A percentile compares a stretch with the other conserved stretches of the same genome.
phyloP scores from a whole-genome alignment of 1,139 yeast genomes.

The Lodderomyces theae region DNA sequence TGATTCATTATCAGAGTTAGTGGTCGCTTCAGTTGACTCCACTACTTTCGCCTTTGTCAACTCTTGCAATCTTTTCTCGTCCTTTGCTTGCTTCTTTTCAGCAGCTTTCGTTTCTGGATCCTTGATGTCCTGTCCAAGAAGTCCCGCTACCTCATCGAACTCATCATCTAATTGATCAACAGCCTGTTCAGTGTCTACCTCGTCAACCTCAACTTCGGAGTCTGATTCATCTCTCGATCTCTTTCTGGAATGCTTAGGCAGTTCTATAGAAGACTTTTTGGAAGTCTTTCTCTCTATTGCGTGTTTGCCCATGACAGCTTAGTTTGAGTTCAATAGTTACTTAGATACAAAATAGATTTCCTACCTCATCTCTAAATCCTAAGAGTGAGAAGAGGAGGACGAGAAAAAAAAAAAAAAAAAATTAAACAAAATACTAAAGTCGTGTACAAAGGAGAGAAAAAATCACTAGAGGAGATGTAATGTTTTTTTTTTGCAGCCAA shows the following conservation, averaged over 20 bases:
- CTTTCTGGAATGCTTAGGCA: constrained; percentile 8
- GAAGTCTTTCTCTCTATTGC: neutral
- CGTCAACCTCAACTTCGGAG: constrained; percentile 23
- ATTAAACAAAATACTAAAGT: too few relatives aligned
- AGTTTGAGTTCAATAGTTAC: too few relatives aligned
- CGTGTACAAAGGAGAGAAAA: too few relatives aligned
- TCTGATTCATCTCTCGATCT: constrained; percentile 10
- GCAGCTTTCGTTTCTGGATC: constrained; percentile 36
- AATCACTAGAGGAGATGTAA: too few relatives aligned
- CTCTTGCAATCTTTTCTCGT: constrained; percentile 19
- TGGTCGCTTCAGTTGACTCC: constrained; percentile 19
- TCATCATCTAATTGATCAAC: constrained; percentile 52
- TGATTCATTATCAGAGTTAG: constrained; percentile 24
- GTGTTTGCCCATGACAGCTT: constrained; percentile 1
- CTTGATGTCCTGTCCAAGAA: constrained; percentile 44
- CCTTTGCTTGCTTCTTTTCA: constrained; percentile 15
- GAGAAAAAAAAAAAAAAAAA: too few relatives aligned
- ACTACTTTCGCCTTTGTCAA: constrained; percentile 18
- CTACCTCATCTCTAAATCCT: neutral
- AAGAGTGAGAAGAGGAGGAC: too few relatives aligned
- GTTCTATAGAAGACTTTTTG: neutral
- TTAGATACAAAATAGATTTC: too few relatives aligned
- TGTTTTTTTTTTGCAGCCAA: too few relatives aligned
- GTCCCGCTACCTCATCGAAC: constrained; percentile 54
- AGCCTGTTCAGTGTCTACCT: constrained; percentile 40